Base-by-base conservation (phyloP, 129 eudicot genomes). In the Flaveria ramosissima region DNA sequence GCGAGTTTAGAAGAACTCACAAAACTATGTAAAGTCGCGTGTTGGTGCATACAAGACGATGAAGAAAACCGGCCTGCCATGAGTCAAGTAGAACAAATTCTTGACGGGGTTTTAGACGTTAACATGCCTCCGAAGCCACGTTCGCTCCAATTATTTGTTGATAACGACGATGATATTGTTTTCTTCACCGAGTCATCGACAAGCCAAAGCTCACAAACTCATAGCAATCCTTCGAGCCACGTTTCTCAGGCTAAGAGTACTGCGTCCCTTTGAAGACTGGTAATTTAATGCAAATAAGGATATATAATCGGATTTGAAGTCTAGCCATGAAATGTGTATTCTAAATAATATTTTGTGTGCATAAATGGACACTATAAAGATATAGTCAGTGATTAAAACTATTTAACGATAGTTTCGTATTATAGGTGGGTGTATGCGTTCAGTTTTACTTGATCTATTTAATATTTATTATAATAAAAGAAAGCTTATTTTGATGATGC, bases 31-130 rank as follows among this genome's bases (percentile, higher is more conserved):
- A 89, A 82, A 80, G 67, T 89, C 24, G 97, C 93, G 6, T 92
- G 92, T 78, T 92, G 96, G 97, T 91, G 97, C 80, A 83, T 86
- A 27, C 92, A 88, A 72, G 95, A 88, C 61, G 89, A 84, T 46
- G 97, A 89, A 71, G 73, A 68, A 23, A 68, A 14, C 2, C 85
- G 97, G 65, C 97, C 96, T 12, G 1, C 90, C 2, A 89, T 89
- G 93, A 85, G 97, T 71, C 91, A 71, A 41, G 86, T 86, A 13
- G 93, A 89, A 80, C 96, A 92, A 72, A 84, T 89, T 27, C 92
- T 92, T 32, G 97, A 92, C 36, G 96, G 97, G 21, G 74, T 82
- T 71, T 56, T 81, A 75, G 96, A 92, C n/a, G 88, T 87, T 50
- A 81, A 83, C 21, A 43, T 87, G 85, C 97, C 97, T 62, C 86